Evolutionary conservation across 805 yeast species (phyloP).

Genomic region (Candida parachauliodes): DNA sequence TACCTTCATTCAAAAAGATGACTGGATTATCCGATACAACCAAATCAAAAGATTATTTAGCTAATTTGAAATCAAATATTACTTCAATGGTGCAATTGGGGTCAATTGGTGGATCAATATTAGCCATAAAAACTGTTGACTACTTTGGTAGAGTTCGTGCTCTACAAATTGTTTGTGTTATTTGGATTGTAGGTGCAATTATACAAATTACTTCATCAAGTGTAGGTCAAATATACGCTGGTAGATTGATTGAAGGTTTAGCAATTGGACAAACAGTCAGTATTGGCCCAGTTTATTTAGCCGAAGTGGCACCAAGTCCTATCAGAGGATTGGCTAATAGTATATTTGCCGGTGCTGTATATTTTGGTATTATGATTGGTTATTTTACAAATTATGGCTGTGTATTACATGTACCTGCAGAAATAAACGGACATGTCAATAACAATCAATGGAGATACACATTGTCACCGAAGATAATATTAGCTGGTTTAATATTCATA

Average conservation of each 20-base stretch:
- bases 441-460: conserved; percentile 49
- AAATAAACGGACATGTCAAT: conserved; percentile 11
- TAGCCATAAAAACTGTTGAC: conserved; percentile 33
- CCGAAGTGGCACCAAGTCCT: conserved; percentile 50
- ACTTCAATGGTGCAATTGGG: conserved; percentile 57
- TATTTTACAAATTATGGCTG: conserved; percentile 38
- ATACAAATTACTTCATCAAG: conserved; percentile 43
- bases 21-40: conserved; percentile 41
- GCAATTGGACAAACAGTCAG: conserved; percentile 54
- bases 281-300: conserved; percentile 49
- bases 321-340: conserved; percentile 49
- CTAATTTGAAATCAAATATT: conserved; percentile 47
- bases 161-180: conserved; percentile 36
- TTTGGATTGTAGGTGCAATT: conserved; percentile 43
- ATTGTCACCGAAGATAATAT: conserved; percentile 40
- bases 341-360: conserved; percentile 55
- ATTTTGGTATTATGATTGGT: conserved; percentile 47
- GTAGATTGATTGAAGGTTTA: conserved; percentile 50
- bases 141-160: conserved; percentile 47
- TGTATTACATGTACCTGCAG: conserved; percentile 15
- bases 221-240: conserved; percentile 50
- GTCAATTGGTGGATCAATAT: conserved; percentile 47
- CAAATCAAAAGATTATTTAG: conserved; percentile 30
- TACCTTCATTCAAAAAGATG: conserved; percentile 33
- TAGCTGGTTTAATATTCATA: conserved; percentile 44